Evolutionary conservation across 2,329 filamentous ascomycete species (phyloP).

Genomic region (Exserohilum turcica): DNA sequence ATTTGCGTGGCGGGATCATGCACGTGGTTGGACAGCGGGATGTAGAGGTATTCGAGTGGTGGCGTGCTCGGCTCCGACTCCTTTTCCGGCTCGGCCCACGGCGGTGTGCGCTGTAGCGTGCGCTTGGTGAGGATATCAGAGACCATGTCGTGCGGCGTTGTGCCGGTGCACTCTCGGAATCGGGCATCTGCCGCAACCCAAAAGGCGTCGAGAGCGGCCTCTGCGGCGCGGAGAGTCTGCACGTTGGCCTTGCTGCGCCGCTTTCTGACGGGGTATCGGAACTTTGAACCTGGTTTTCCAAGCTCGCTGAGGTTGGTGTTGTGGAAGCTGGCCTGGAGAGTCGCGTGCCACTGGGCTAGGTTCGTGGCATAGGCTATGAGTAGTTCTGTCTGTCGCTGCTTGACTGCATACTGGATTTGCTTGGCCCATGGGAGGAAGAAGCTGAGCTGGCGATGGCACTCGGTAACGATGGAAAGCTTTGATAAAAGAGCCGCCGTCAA

Average conservation of each 20-base stretch:
- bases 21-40: not conserved
- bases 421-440: constrained; percentile 3
- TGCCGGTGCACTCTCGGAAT: constrained; percentile 1
- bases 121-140: constrained; percentile 36
- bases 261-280: constrained; percentile 55
- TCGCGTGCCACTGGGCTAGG: not conserved
- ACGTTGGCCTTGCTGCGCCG: constrained; percentile 50
- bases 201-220: constrained; percentile 55
- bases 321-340: not conserved
- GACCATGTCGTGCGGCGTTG: constrained; percentile 6
- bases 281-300: constrained; percentile 1
- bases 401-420: not conserved
- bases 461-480: not conserved
- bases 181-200: constrained; percentile 48
- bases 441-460: not conserved
- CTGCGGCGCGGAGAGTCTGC: constrained; percentile 47
- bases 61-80: not conserved
- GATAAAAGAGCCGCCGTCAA: not conserved
- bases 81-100: constrained; percentile 51
- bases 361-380: not conserved
- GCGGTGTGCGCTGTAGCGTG: constrained; percentile 53
- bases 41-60: not conserved
- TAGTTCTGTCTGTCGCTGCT: constrained; percentile 1
- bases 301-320: not conserved
- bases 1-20: constrained; percentile 20